A percentile compares a stretch with the other conserved stretches of the same genome.
phyloP scores from a whole-genome alignment of 331 rosid genomes.

The Prunus yedoensis region DNA sequence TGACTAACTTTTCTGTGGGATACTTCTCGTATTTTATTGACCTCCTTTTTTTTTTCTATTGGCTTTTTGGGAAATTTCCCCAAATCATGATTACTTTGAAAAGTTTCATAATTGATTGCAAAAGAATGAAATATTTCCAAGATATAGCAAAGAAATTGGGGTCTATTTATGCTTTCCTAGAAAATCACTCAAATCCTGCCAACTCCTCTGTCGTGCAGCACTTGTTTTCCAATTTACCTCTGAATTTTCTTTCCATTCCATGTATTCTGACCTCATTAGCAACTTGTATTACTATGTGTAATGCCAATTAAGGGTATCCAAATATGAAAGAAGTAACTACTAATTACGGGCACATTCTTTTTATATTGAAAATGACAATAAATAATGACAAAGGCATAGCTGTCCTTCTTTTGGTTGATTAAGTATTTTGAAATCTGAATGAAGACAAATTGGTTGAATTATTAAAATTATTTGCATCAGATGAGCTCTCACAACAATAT shows the following conservation, averaged over 20 bases:
- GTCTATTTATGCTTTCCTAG: neutral
- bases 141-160: conserved; percentile 19
- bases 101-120: conserved; percentile 50
- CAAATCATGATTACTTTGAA: conserved; percentile 53
- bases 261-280: neutral
- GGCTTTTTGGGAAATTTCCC: conserved; percentile 43
- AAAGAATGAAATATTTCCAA: conserved; percentile 36
- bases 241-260: conserved; percentile 1
- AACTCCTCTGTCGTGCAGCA: neutral
- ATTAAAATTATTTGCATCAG: conserved; percentile 28
- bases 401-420: conserved; percentile 36
- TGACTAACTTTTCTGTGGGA: conserved; percentile 41
- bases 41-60: conserved; percentile 29
- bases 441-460: conserved; percentile 42
- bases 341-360: conserved; percentile 33
- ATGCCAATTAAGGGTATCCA: conserved; percentile 24
- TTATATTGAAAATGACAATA: conserved; percentile 31
- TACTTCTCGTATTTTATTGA: conserved; percentile 37
- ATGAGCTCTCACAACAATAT: conserved; percentile 4
- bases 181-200: conserved; percentile 18
- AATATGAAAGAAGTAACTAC: conserved; percentile 37
- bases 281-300: conserved; percentile 34
- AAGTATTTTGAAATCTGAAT: conserved; percentile 38
- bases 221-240: neutral
- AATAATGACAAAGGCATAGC: conserved; percentile 39